Conservation (phyloP, 31 red algal genomes). For the Odonthalia washingtoniensis region DNA sequence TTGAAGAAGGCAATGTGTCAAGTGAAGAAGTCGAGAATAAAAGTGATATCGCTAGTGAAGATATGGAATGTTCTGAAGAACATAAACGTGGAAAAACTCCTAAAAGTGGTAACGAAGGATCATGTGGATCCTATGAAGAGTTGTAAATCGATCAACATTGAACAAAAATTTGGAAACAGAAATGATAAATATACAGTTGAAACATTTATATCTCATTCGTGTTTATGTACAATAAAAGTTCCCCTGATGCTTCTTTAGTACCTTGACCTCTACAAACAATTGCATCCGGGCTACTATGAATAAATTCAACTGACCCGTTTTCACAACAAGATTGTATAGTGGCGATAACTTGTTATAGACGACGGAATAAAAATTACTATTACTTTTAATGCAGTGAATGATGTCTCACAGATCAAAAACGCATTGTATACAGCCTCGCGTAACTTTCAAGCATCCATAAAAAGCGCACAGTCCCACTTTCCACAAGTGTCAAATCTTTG, state of each 20-base stretch:
- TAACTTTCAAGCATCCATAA: constrained; percentile 83
- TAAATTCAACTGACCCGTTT: constrained; percentile 84
- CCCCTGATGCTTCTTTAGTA: constrained; percentile 84
- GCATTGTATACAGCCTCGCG: constrained; percentile 92
- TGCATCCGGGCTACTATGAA: constrained; percentile 56
- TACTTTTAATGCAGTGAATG: constrained; percentile 68
- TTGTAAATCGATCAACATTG: no score
- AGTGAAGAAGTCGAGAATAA: background rate
- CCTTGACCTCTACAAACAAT: constrained; percentile 90
- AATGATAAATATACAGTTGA: no score
- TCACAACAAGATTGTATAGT: constrained; percentile 79
- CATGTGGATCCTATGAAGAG: no score
- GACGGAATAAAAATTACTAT: constrained; percentile 62
- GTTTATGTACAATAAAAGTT: constrained; percentile 60
- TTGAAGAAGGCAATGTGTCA: background rate
- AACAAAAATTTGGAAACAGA: no score
- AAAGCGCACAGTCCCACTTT: constrained; percentile 91
- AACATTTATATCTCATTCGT: no score
- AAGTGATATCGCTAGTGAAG: background rate
- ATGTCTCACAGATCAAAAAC: constrained; percentile 89
- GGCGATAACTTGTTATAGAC: constrained; percentile 89
- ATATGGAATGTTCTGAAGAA: no score
- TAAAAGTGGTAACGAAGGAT: no score
- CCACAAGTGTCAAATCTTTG: constrained; percentile 77
- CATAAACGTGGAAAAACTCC: no score